These are phyloP conservation scores for Alopecurus myosuroides DNA, from an alignment of 176 grass and related monocot species.

Conservation along the genomic window DNA sequence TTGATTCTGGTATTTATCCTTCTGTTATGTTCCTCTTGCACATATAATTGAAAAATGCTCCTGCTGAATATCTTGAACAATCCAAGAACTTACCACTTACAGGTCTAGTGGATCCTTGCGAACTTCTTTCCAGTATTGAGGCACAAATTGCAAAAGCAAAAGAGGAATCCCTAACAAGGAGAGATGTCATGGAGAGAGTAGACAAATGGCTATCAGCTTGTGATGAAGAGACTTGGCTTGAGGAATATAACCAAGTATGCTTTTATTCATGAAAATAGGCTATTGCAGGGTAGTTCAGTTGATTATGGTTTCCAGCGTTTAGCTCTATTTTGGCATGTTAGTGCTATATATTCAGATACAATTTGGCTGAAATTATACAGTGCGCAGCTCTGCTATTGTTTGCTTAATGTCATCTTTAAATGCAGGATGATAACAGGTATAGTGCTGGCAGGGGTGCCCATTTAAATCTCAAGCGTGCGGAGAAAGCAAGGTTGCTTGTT, in stretches of 20 bases:
- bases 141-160: constrained; percentile 70
- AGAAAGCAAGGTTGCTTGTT: constrained; percentile 76
- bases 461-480: constrained; percentile 89
- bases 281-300: not conserved
- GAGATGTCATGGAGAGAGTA: constrained; percentile 83
- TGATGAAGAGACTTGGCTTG: constrained; percentile 96
- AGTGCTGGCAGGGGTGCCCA: constrained; percentile 80
- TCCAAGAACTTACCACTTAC: constrained; percentile 13
- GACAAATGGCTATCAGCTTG: constrained; percentile 78
- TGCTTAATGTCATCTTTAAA: constrained; percentile 14
- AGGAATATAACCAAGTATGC: constrained; percentile 84
- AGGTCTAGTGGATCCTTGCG: constrained; percentile 96
- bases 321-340: constrained; percentile 5
- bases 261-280: constrained; percentile 9
- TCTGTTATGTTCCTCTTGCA: not conserved
- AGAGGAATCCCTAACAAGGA: constrained; percentile 72
- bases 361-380: constrained; percentile 3
- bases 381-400: not conserved
- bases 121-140: constrained; percentile 88
- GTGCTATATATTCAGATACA: not conserved
- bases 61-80: constrained; percentile 23
- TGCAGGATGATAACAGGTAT: constrained; percentile 86
- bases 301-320: not conserved
- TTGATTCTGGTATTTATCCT: constrained; percentile 78
- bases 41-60: constrained; percentile 9